Evolutionary conservation across 2,329 filamentous ascomycete genomes (phyloP).

Genomic region (Colletotrichum magnum): DNA sequence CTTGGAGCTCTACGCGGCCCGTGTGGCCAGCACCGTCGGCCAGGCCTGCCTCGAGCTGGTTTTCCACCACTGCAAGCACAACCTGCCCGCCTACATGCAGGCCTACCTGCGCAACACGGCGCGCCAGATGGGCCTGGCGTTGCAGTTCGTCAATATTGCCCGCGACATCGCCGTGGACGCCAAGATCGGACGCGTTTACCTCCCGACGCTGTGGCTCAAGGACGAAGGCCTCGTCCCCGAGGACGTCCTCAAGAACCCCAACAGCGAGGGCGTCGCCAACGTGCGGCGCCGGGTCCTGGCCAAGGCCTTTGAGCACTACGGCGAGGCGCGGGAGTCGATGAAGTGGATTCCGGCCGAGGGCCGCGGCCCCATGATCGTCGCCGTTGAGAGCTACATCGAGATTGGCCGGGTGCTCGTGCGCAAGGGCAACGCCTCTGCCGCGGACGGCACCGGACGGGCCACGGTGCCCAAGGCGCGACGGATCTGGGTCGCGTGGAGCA

Average conservation of each 20-base stretch:
- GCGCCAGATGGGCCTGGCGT: conserved; percentile 77
- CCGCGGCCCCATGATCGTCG: conserved; percentile 75
- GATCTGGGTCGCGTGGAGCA: conserved; percentile 70
- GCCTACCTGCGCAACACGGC: conserved; percentile 68
- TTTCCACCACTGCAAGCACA: conserved; percentile 66
- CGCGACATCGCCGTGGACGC: conserved; percentile 81
- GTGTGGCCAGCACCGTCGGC: conserved; percentile 81
- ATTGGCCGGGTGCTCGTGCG: conserved; percentile 74
- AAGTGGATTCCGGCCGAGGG: conserved; percentile 72
- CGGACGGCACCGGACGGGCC: conserved; percentile 49
- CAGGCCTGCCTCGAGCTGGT: conserved; percentile 77
- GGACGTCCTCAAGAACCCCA: conserved; percentile 67
- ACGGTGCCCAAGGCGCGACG: conserved; percentile 62
- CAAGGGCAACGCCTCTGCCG: conserved; percentile 17
- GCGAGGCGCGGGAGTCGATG: conserved; percentile 68
- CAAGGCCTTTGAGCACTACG: conserved; percentile 73
- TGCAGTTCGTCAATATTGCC: conserved; percentile 85
- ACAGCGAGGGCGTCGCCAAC: conserved; percentile 59
- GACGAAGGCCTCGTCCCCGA: conserved; percentile 68
- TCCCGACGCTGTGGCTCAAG: conserved; percentile 75
- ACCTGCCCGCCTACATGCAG: conserved; percentile 48
- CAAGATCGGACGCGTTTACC: conserved; percentile 75
- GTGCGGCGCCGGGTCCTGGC: conserved; percentile 70
- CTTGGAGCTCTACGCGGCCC: conserved; percentile 74
- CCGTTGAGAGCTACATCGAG: conserved; percentile 83